Percentiles rank a stretch among this genome's conserved stretches.
These are phyloP conservation scores for Cardamine resedifolia DNA, from an alignment of 345 rosid genomes.

Conservation along the genomic window DNA sequence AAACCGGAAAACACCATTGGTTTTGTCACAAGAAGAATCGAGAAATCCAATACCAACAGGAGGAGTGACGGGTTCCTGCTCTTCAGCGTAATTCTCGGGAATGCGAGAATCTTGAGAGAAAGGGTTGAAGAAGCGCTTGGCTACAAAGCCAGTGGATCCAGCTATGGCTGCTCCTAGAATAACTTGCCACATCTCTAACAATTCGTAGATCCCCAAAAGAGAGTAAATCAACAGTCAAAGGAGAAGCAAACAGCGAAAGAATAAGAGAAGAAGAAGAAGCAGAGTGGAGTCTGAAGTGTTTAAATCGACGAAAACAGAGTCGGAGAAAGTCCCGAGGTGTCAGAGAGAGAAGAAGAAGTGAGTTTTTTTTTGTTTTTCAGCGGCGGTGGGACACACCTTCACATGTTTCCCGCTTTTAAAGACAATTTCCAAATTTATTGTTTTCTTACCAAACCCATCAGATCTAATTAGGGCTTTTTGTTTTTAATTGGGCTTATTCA, in stretches of 20 bases:
- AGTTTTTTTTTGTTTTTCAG: slow-evolving; percentile 8
- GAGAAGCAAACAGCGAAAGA: slow-evolving; percentile 12
- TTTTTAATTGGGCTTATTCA: background rate
- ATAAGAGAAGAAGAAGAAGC: slow-evolving; percentile 8
- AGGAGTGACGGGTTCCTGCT: slow-evolving; percentile 19
- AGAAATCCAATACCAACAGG: slow-evolving; percentile 19
- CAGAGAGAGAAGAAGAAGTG: slow-evolving; percentile 9
- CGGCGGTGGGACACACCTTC: slow-evolving; percentile 39
- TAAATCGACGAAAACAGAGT: slow-evolving; percentile 17
- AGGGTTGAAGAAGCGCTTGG: slow-evolving; percentile 51
- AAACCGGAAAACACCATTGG: slow-evolving; percentile 65
- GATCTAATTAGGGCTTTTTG: background rate
- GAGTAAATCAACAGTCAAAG: too few relatives aligned
- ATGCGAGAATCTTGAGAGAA: slow-evolving; percentile 22
- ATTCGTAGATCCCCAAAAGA: too few relatives aligned
- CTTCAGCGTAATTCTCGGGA: background rate
- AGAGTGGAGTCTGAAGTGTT: slow-evolving; percentile 22
- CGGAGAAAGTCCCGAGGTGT: slow-evolving; percentile 30
- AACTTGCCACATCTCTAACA: slow-evolving; percentile 66
- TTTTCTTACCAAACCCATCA: slow-evolving; percentile 28
- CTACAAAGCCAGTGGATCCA: slow-evolving; percentile 66
- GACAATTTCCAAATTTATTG: slow-evolving; percentile 29
- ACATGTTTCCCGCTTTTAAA: slow-evolving; percentile 62
- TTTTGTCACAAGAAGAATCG: slow-evolving; percentile 39
- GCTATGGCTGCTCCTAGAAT: slow-evolving; percentile 73